Evolutionary conservation across 257 asterid genomes (phyloP).

Genomic region (Galeopsis tetrahit): DNA sequence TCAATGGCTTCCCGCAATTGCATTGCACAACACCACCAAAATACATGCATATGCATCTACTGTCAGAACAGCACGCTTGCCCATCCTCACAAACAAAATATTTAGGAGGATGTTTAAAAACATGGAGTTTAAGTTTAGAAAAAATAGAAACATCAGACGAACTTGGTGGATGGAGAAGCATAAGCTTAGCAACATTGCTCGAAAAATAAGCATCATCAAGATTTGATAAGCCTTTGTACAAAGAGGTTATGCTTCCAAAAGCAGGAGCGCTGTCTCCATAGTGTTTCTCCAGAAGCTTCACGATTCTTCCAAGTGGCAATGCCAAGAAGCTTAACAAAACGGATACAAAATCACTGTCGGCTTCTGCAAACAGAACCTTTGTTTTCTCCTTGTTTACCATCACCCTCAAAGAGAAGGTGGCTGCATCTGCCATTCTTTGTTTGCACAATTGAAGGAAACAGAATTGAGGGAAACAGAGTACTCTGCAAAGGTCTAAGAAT

Average conservation of each 20-base stretch:
- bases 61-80: too few species aligned
- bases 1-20: background rate
- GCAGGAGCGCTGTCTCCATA: constrained; percentile 6
- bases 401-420: background rate
- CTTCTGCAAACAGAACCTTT: constrained; percentile 36
- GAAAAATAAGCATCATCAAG: constrained; percentile 12
- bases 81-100: background rate
- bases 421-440: background rate
- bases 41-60: background rate
- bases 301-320: constrained; percentile 31
- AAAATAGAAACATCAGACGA: background rate
- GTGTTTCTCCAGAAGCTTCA: constrained; percentile 2
- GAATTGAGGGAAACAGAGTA: too few species aligned
- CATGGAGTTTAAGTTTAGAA: background rate
- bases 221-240: background rate
- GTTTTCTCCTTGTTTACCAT: constrained; percentile 31
- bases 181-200: constrained; percentile 4
- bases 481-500: background rate
- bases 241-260: constrained; percentile 23
- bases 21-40: background rate
- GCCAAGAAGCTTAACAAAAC: constrained; percentile 34
- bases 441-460: too few species aligned
- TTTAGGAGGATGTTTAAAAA: background rate
- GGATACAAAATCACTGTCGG: constrained; percentile 14
- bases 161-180: constrained; percentile 30